Evolutionary conservation across 768 basidiomycete genomes (phyloP), one percentile per base, ranked within the genome.

Genomic region (Mycena epipterygia): DNA sequence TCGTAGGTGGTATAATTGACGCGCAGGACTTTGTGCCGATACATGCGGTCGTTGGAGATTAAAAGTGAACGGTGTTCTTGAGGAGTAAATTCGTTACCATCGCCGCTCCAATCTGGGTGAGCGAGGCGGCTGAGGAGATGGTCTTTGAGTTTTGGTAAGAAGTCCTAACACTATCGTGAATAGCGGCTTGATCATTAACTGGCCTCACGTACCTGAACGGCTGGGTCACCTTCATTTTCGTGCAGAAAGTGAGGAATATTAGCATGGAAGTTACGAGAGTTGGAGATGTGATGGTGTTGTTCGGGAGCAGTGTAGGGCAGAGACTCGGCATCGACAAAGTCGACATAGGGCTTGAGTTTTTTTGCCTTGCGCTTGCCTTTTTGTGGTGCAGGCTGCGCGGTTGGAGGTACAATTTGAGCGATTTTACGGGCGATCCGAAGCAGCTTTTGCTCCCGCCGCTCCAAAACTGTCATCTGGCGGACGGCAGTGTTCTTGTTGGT

Each of bases 1-100:
- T 87, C 81, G 64, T 86, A 86, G 0, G 81, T 83, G 0, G 82
- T 84, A 67, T 83, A 85, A 71, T 84, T 84, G 44, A 86, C 48
- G 0, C 77, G 77, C 0, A 86, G 19, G 0, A 73, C 62, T 46
- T 81, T 81, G 74, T 83, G 80, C 13, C 11, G 41, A 42, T 75
- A 84, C 29, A 81, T 71, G 39, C 35, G 70, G 70, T 79, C 32
- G 68, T 79, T 79, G 5, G 49, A 30, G 49, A 80, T 60, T 23
- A 33, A 13, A 4, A 79, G 71, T 0, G 46, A 58, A 1, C 73
- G 70, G 2, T 37, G 71, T 56, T 74, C 73, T 42, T 62, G 55
- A 5, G 46, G 55, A 29, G 72, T 61, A 44, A 76, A 77, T 8
- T 63, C 42, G n/a, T 58, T n/a, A 12, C 33, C 68, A 42, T 77